phyloP scores from a whole-genome alignment of 1,139 yeast genomes.

The Candida sanyaensis region DNA sequence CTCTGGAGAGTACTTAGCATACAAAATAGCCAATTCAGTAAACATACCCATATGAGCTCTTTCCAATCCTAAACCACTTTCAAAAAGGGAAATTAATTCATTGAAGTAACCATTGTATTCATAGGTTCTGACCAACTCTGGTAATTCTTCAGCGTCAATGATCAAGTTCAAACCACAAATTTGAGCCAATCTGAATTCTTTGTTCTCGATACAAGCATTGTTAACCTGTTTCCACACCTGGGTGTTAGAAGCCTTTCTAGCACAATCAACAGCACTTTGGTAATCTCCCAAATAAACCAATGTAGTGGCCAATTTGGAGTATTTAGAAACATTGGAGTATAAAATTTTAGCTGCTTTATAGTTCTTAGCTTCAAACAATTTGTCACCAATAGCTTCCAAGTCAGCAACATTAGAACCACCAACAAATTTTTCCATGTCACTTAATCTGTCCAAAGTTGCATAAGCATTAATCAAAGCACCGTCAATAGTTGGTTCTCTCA shows the following conservation, averaged over 20 bases:
- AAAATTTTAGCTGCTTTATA: conserved; percentile 92
- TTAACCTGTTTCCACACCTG: conserved; percentile 97
- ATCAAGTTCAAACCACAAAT: conserved; percentile 97
- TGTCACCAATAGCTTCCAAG: conserved; percentile 89
- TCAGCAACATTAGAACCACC: conserved; percentile 92
- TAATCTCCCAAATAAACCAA: conserved; percentile 89
- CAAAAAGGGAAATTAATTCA: conserved; percentile 88
- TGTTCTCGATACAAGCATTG: conserved; percentile 92
- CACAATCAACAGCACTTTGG: conserved; percentile 98
- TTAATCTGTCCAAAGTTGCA: conserved; percentile 73
- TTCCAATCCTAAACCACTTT: conserved; percentile 94
- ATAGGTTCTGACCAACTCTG: conserved; percentile 83
- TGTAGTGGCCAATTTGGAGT: conserved; percentile 94
- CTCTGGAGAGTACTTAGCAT: conserved; percentile 87
- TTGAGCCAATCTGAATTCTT: conserved; percentile 95
- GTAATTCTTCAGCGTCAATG: conserved; percentile 95
- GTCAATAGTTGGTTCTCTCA: conserved; percentile 91
- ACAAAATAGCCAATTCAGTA: conserved; percentile 89
- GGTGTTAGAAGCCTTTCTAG: conserved; percentile 94
- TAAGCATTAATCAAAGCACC: conserved; percentile 88
- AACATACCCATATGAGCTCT: conserved; percentile 99
- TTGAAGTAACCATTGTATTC: conserved; percentile 90
- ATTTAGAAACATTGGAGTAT: conserved; percentile 84
- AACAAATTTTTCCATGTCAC: conserved; percentile 83
- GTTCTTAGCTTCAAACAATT: conserved; percentile 76